phyloP scores from a whole-genome alignment of 306 rosid species.

The Ceratonia siliqua region DNA sequence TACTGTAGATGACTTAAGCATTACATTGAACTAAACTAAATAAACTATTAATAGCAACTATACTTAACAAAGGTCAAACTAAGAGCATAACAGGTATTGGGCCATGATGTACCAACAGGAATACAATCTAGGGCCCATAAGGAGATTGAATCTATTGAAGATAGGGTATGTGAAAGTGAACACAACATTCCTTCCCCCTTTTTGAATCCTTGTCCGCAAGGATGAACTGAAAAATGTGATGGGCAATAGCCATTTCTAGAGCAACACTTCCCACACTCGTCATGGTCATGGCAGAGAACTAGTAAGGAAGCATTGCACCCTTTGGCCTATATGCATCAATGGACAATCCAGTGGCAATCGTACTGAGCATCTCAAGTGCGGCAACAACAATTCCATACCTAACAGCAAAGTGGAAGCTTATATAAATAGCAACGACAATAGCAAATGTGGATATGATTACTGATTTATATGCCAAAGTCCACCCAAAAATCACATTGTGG shows the following conservation, averaged over 20 bases:
- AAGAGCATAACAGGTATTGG: too few relatives aligned
- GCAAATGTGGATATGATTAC: conserved; percentile 69
- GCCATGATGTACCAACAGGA: too few relatives aligned
- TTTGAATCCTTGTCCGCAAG: too few relatives aligned
- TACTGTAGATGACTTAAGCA: too few relatives aligned
- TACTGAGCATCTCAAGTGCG: conserved; percentile 80
- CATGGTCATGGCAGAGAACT: conserved; percentile 82
- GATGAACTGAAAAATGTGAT: too few relatives aligned
- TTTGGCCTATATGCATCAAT: conserved; percentile 78
- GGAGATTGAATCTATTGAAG: too few relatives aligned
- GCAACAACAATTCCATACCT: conserved; percentile 74
- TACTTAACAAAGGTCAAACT: too few relatives aligned
- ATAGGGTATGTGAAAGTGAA: too few relatives aligned
- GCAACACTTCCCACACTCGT: conserved; percentile 75
- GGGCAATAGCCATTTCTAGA: conserved; percentile 82
- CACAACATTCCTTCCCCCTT: too few relatives aligned
- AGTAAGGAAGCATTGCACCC: conserved; percentile 79
- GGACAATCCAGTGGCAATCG: conserved; percentile 71
- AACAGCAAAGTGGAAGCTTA: conserved; percentile 75
- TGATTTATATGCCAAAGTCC: conserved; percentile 70
- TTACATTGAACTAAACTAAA: too few relatives aligned
- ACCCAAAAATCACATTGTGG: conserved; percentile 69
- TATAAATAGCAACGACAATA: conserved; percentile 65
- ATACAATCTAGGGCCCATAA: too few relatives aligned
- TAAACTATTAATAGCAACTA: too few relatives aligned